Evolutionary conservation across 2,329 filamentous ascomycete genomes (phyloP).

Genomic region (Hymenoscyphus fraxineus): DNA sequence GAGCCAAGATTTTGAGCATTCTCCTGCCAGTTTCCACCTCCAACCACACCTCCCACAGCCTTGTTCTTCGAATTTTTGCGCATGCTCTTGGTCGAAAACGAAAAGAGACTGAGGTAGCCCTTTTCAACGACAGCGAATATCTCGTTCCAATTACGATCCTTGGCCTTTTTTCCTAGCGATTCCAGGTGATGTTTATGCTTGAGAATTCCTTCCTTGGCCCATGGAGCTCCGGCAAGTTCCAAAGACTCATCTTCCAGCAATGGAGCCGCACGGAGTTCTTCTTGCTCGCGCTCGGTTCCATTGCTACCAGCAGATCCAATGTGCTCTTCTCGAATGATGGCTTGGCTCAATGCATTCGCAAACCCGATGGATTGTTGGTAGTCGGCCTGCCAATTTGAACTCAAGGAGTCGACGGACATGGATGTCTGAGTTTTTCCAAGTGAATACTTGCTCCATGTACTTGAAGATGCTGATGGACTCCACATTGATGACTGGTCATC

Average conservation of each 20-base stretch:
- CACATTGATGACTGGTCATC: constrained; percentile 87
- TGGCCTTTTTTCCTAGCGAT: constrained; percentile 83
- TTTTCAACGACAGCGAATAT: constrained; percentile 96
- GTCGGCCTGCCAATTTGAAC: constrained; percentile 70
- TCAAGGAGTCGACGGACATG: constrained; percentile 88
- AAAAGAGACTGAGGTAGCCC: constrained; percentile 90
- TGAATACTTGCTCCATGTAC: constrained; percentile 92
- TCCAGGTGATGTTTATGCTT: constrained; percentile 97
- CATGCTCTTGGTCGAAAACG: constrained; percentile 78
- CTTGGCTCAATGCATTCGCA: constrained; percentile 91
- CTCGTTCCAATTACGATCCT: constrained; percentile 90
- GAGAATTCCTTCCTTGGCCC: constrained; percentile 94
- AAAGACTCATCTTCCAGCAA: constrained; percentile 89
- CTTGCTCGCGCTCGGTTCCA: constrained; percentile 35
- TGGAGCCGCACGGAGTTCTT: constrained; percentile 47
- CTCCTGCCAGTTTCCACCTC: constrained; percentile 97
- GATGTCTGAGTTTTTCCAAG: constrained; percentile 86
- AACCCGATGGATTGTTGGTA: constrained; percentile 98
- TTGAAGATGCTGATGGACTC: constrained; percentile 78
- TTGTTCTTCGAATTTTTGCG: constrained; percentile 61
- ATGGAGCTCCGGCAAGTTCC: constrained; percentile 88
- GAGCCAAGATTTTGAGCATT: constrained; percentile 87
- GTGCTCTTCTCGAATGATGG: constrained; percentile 87
- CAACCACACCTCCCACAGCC: constrained; percentile 63
- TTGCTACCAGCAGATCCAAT: constrained; percentile 45